Percentiles rank a stretch among this genome's conserved stretches.
These are phyloP conservation scores for Closterium sp. DNA, from an alignment of 139 green algal genomes.

Conservation along the genomic window DNA sequence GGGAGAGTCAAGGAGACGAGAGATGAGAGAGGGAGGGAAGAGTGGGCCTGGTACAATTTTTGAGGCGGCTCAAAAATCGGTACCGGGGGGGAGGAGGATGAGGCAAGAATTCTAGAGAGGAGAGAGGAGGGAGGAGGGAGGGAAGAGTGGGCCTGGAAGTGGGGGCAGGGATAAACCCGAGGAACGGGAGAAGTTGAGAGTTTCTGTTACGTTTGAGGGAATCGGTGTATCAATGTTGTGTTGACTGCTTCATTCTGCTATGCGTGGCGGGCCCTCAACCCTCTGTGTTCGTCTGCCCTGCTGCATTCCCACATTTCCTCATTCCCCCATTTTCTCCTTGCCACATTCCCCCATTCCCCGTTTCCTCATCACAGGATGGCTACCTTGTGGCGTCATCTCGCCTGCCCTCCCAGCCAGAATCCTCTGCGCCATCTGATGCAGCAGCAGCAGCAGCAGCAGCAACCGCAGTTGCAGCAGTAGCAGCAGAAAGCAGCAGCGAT, in stretches of 20 bases:
- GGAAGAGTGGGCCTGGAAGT: background rate
- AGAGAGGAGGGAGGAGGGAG: background rate
- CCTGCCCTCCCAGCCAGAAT: background rate
- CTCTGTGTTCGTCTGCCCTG: background rate
- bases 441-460: background rate
- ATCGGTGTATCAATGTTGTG: no score
- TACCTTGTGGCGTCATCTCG: background rate
- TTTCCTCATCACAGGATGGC: background rate
- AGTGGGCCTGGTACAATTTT: no score
- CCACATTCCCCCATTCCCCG: background rate
- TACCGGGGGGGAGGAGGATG: no score
- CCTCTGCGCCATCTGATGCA: background rate
- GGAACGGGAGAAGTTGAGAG: no score
- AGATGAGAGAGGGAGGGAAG: background rate
- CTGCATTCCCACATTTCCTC: background rate
- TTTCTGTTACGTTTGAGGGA: no score
- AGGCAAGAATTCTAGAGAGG: background rate
- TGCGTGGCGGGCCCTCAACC: background rate
- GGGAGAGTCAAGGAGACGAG: background rate
- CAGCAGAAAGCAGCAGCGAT: background rate
- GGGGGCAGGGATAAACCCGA: background rate
- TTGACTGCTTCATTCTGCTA: no score
- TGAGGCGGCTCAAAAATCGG: no score
- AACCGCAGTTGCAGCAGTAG: background rate
- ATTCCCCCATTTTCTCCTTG: background rate